A percentile compares a stretch with the other conserved stretches of the same genome.
These are phyloP conservation scores for Aspergillus haitiensis DNA, from an alignment of 495 filamentous ascomycete species.

Conservation along the genomic window DNA sequence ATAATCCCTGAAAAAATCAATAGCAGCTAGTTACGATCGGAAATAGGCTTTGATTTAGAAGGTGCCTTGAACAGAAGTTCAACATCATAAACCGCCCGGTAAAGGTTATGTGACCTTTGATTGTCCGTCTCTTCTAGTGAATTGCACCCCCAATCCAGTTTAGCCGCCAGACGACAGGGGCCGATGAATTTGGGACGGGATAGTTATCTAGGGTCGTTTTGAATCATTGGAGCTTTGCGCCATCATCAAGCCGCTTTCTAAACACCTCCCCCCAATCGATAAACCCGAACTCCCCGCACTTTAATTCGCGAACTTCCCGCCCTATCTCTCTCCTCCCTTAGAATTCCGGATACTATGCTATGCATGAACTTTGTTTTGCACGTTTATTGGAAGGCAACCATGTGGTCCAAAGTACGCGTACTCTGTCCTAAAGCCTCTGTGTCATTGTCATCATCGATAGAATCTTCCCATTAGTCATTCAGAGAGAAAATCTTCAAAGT, in stretches of 20 bases:
- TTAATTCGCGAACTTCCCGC: background rate
- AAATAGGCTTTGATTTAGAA: too few relatives aligned
- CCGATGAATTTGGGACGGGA: background rate
- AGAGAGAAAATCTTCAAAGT: background rate
- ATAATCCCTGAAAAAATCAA: too few relatives aligned
- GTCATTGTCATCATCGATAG: background rate
- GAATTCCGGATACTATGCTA: background rate
- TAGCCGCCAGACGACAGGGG: background rate
- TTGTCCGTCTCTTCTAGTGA: background rate
- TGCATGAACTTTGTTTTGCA: background rate
- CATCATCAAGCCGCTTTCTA: background rate
- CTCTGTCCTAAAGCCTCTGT: background rate
- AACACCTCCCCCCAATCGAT: background rate
- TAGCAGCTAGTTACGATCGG: background rate
- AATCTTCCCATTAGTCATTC: conserved; percentile 1
- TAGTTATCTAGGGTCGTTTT: background rate
- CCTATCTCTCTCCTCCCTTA: background rate
- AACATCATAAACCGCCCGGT: background rate
- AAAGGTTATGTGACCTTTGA: background rate
- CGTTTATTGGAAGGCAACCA: background rate
- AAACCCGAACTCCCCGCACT: background rate
- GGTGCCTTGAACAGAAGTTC: background rate
- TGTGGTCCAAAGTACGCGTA: background rate
- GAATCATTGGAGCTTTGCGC: conserved; percentile 3
- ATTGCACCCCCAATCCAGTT: background rate